Evolutionary conservation across 2,329 filamentous ascomycete genomes (phyloP).

Genomic region (Diaporthe sp.): DNA sequence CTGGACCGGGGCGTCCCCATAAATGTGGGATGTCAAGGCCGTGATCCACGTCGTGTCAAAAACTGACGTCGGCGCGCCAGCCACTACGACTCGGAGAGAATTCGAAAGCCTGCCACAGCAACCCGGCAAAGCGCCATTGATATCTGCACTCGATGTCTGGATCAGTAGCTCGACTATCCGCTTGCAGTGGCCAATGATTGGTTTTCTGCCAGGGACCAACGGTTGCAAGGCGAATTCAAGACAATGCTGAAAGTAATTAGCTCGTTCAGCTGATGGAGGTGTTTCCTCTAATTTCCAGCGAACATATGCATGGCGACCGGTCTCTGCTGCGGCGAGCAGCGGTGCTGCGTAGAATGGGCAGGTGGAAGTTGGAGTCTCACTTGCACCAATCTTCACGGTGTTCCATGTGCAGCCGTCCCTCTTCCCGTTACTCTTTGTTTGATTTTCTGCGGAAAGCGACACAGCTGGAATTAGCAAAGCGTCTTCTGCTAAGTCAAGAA

Average conservation of each 20-base stretch:
- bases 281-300: not conserved
- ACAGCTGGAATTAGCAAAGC: not conserved
- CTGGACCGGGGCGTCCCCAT: not conserved
- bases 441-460: not conserved
- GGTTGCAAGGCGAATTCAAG: not conserved
- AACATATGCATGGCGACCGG: not conserved
- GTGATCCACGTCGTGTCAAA: not conserved
- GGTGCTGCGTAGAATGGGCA: not conserved
- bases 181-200: not conserved
- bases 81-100: not conserved
- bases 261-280: not conserved
- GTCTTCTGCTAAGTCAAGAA: not conserved
- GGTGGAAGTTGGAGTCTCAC: not conserved
- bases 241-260: not conserved
- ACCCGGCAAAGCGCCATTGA: not conserved
- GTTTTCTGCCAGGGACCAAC: accelerated
- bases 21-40: accelerated
- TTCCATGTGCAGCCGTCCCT: not conserved
- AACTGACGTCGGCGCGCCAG: not conserved
- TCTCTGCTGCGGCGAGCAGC: not conserved
- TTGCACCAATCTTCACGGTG: not conserved
- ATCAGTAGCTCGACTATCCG: not conserved
- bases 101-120: not conserved
- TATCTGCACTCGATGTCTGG: not conserved
- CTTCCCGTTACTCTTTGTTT: not conserved